Evolutionary conservation across 345 rosid species (phyloP), one percentile per base, ranked within the genome.

Genomic region (Geranium brycei): DNA sequence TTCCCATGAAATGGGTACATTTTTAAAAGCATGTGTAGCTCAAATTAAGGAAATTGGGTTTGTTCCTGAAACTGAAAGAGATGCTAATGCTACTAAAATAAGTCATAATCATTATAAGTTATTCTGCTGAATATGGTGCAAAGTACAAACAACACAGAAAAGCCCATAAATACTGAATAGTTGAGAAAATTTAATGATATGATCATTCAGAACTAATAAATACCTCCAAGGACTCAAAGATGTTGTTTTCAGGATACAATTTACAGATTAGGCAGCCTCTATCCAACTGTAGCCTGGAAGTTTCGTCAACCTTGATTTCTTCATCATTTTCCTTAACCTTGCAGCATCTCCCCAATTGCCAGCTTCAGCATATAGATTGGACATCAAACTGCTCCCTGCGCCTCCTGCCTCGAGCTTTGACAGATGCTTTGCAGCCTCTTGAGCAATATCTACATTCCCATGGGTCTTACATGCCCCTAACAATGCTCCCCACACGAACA

Each of bases 401-500:
- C 83, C 86, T 62, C 58, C 76, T 18, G 96, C 96, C 75, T 92
- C 95, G 18, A 92, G 83, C 76, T 82, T 71, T 19, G 77, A 70
- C 69, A 92, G 75, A 4, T 74, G 86, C 75, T 65, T 77, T 30
- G 86, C 85, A 4, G 98, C 93, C 41, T 82, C 59, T 66, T 76
- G 73, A n/a, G 86, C 98, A 19, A 92, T 85, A 17, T 85, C 82
- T 19, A 84, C 67, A 66, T 86, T 74, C 56, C 88, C 87, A 59
- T 92, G 86, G 28, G 58, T 83, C 79, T 88, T 86, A 73, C 95
- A 89, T 13, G 91, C 97, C 59, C 97, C 95, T 53, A 89, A 70
- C 56, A 92, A 71, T 57, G 97, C 95, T 70, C 97, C 97, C 98
- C 97, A 89, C 1, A 82, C 93, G 66, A 86, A 92, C 63, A 84